Evolutionary conservation across 1,284 basidiomycete species (phyloP).

Genomic region (Rhodotorula sp.): DNA sequence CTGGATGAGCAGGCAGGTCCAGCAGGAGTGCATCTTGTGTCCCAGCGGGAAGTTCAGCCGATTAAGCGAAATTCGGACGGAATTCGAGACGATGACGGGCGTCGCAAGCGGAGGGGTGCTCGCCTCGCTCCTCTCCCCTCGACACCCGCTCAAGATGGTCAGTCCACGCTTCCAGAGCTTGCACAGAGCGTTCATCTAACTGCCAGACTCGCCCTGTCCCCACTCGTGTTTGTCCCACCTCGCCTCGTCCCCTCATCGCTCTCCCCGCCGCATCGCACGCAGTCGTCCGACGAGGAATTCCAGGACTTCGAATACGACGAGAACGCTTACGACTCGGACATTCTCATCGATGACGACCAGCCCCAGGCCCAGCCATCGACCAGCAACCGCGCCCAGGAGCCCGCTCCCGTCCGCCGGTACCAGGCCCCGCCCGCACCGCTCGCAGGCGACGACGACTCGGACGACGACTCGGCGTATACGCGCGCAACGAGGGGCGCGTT

Average conservation of each 20-base stretch:
- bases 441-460: conserved; percentile 2
- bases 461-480: conserved; percentile 13
- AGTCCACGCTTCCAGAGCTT: not conserved
- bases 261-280: not conserved
- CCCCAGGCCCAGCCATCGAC: conserved; percentile 3
- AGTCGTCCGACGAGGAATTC: conserved; percentile 36
- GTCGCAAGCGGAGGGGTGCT: too few species aligned
- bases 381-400: conserved; percentile 4
- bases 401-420: conserved; percentile 20
- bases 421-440: conserved; percentile 25
- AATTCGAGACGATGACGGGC: not conserved
- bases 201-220: accelerated
- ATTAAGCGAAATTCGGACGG: too few species aligned
- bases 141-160: not conserved
- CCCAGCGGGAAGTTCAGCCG: too few species aligned
- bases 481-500: not conserved
- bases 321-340: conserved; percentile 34
- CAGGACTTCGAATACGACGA: conserved; percentile 38
- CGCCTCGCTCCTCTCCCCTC: not conserved
- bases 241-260: not conserved
- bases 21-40: too few species aligned
- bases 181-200: not conserved
- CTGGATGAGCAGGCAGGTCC: too few species aligned
- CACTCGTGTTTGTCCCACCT: not conserved
- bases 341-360: conserved; percentile 39